A percentile compares a stretch with the other conserved stretches of the same genome.
Conservation (phyloP, 2,329 filamentous ascomycete genomes). For the Thelonectria blattea region DNA sequence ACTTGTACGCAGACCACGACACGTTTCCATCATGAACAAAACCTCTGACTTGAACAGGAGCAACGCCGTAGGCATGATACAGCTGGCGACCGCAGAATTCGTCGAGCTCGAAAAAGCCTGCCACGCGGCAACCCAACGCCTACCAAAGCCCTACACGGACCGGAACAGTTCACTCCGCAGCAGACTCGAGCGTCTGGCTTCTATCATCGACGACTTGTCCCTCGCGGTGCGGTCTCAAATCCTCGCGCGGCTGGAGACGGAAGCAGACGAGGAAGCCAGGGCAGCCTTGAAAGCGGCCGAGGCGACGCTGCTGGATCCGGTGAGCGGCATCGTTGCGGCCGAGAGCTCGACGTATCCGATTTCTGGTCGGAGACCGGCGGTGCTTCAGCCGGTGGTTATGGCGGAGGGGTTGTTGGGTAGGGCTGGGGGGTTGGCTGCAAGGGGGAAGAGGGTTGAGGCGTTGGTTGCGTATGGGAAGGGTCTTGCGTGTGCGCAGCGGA, state of each 20-base stretch:
- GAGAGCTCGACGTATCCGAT: not conserved
- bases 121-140: not conserved
- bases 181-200: not conserved
- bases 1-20: not conserved
- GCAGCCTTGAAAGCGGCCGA: not conserved
- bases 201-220: not conserved
- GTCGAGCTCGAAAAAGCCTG: not conserved
- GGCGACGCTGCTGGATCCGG: not conserved
- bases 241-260: not conserved
- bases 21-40: too few species aligned
- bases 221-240: not conserved
- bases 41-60: not conserved
- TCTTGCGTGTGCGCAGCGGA: not conserved
- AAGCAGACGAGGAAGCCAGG: not conserved
- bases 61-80: slow-evolving; percentile 5
- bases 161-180: not conserved
- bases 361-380: not conserved
- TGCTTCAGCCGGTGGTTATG: not conserved
- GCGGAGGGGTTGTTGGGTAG: not conserved
- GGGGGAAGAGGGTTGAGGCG: not conserved
- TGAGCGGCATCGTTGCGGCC: not conserved
- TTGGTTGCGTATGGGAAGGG: not conserved
- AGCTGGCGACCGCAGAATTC: not conserved
- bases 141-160: not conserved
- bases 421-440: not conserved